These are phyloP conservation scores for Alloascoidea africana DNA, from an alignment of 805 yeast genomes.

Conservation along the genomic window DNA sequence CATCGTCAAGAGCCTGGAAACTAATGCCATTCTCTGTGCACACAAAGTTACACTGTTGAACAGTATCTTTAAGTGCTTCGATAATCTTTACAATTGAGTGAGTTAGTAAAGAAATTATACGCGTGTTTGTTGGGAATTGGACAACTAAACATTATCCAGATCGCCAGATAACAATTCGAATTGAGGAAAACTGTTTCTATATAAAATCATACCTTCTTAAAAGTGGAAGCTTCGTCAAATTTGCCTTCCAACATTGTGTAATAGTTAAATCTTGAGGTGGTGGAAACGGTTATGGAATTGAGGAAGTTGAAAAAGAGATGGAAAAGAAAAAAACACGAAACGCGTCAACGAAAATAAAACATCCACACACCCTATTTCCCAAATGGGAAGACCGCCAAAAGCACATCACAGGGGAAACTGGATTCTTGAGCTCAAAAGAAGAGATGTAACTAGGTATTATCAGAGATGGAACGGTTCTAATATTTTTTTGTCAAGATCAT, in stretches of 20 bases:
- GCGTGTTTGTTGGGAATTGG: background rate
- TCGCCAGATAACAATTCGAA: conserved; percentile 2
- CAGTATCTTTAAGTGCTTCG: conserved; percentile 90
- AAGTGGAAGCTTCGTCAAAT: conserved; percentile 80
- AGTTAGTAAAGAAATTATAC: background rate
- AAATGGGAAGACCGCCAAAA: too few species aligned
- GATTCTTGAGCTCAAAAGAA: too few species aligned
- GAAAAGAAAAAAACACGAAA: too few species aligned
- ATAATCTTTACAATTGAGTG: conserved; percentile 31
- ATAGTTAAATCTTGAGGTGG: background rate
- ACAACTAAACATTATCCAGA: background rate
- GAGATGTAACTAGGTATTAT: too few species aligned
- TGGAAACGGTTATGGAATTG: too few species aligned
- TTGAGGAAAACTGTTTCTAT: background rate
- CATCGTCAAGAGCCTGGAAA: conserved; percentile 95
- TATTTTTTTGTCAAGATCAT: too few species aligned
- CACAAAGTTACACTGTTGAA: conserved; percentile 89
- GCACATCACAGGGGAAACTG: too few species aligned
- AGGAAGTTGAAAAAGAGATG: too few species aligned
- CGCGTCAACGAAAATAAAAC: too few species aligned
- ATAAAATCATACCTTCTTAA: conserved; percentile 46
- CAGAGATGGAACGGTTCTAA: too few species aligned
- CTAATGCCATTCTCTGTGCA: conserved; percentile 92
- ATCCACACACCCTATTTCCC: too few species aligned
- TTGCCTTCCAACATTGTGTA: conserved; percentile 85